phyloP scores from a whole-genome alignment of 768 basidiomycete species.

The Pholiota molesta region DNA sequence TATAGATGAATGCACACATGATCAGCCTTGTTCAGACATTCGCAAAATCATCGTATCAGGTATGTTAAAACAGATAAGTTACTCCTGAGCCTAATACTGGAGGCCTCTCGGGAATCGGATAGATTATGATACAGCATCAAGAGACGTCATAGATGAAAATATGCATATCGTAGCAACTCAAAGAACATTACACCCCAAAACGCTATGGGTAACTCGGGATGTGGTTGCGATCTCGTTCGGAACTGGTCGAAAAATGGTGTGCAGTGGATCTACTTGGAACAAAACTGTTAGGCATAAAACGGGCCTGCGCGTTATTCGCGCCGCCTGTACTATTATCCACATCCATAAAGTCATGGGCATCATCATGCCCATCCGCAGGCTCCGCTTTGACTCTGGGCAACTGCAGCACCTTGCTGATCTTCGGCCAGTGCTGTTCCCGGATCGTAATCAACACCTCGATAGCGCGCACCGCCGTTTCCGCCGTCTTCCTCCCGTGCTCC shows the following conservation, averaged over 20 bases:
- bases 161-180: not conserved
- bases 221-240: not conserved
- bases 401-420: constrained; percentile 9
- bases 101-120: not conserved
- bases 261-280: not conserved
- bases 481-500: constrained; percentile 34
- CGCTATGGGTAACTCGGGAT: not conserved
- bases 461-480: constrained; percentile 41
- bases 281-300: not conserved
- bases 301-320: not conserved
- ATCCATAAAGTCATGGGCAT: constrained; percentile 7
- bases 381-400: constrained; percentile 21
- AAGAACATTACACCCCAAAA: not conserved
- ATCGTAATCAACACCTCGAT: constrained; percentile 37
- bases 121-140: not conserved
- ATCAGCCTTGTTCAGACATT: not conserved
- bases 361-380: constrained; percentile 15
- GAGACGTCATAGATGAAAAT: not conserved
- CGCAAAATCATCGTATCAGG: not conserved
- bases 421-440: constrained; percentile 21
- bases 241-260: not conserved
- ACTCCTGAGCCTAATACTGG: not conserved
- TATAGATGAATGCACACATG: not conserved
- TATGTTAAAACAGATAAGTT: not conserved
- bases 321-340: constrained; percentile 2